Evolutionary conservation across 2,329 filamentous ascomycete genomes (phyloP).

Genomic region (Tolypocladium endophyticum): DNA sequence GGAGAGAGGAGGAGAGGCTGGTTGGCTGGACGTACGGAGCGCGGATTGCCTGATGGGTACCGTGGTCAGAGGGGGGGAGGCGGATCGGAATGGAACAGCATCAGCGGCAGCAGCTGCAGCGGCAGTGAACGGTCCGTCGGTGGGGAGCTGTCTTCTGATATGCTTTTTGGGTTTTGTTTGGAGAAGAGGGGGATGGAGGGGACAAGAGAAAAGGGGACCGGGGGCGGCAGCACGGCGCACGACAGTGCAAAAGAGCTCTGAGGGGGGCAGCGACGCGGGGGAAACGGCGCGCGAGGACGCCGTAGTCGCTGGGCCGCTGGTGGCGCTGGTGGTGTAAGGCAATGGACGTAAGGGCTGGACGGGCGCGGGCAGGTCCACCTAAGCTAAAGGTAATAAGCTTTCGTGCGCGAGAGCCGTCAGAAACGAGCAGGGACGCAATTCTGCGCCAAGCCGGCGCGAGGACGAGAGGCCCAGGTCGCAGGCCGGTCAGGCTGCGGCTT

Average conservation of each 20-base stretch:
- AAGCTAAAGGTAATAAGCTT: too few species aligned
- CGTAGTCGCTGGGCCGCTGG: neutral
- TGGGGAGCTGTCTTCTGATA: constrained; percentile 2
- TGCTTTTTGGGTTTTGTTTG: constrained; percentile 1
- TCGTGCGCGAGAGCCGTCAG: neutral
- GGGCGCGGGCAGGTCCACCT: neutral
- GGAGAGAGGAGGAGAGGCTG: neutral
- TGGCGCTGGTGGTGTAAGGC: neutral
- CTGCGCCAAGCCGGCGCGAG: neutral
- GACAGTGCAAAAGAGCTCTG: neutral
- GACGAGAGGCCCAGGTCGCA: neutral
- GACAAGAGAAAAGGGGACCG: neutral
- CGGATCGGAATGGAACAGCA: neutral
- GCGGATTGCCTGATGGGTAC: neutral
- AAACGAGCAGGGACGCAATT: too few species aligned
- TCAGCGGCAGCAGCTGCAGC: neutral
- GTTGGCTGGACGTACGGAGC: too few species aligned
- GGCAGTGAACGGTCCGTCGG: neutral
- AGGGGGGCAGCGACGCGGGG: neutral
- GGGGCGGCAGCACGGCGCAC: neutral
- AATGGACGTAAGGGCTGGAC: neutral
- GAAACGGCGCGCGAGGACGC: neutral
- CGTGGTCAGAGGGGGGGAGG: neutral
- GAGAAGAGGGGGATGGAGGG: neutral
- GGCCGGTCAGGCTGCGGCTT: neutral